These are phyloP conservation scores for Talaromyces sp. DNA, from an alignment of 2,329 filamentous ascomycete species.

Conservation along the genomic window DNA sequence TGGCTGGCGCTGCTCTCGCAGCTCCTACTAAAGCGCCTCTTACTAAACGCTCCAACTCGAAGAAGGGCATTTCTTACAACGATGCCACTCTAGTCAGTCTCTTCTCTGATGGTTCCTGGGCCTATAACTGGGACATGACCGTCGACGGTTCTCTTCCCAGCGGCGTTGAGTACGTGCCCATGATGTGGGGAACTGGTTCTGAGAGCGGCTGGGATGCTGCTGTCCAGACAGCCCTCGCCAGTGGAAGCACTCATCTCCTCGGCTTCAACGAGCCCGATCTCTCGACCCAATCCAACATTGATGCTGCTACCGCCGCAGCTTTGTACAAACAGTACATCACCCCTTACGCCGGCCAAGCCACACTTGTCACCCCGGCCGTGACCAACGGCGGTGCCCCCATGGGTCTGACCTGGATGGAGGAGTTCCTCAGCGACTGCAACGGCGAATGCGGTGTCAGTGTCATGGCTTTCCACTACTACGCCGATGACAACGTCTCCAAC, in stretches of 20 bases:
- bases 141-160: slow-evolving; percentile 25
- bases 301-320: slow-evolving; percentile 29
- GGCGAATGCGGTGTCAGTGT: slow-evolving; percentile 35
- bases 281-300: slow-evolving; percentile 33
- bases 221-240: slow-evolving; percentile 29
- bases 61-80: slow-evolving; percentile 33
- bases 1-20: slow-evolving; percentile 29
- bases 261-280: slow-evolving; percentile 46
- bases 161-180: slow-evolving; percentile 39
- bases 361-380: slow-evolving; percentile 39
- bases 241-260: slow-evolving; percentile 33
- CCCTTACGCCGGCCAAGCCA: slow-evolving; percentile 28
- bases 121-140: slow-evolving; percentile 41
- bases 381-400: slow-evolving; percentile 30
- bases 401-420: slow-evolving; percentile 38
- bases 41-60: slow-evolving; percentile 23
- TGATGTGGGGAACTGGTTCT: slow-evolving; percentile 39
- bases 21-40: slow-evolving; percentile 16
- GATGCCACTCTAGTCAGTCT: slow-evolving; percentile 24
- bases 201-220: slow-evolving; percentile 31
- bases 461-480: slow-evolving; percentile 45
- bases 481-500: slow-evolving; percentile 11
- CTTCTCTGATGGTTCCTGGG: slow-evolving; percentile 36
- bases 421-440: slow-evolving; percentile 34
- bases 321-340: slow-evolving; percentile 36